Conservation (phyloP, 1,139 yeast species). For the Protomyces arabidopsidicola region DNA sequence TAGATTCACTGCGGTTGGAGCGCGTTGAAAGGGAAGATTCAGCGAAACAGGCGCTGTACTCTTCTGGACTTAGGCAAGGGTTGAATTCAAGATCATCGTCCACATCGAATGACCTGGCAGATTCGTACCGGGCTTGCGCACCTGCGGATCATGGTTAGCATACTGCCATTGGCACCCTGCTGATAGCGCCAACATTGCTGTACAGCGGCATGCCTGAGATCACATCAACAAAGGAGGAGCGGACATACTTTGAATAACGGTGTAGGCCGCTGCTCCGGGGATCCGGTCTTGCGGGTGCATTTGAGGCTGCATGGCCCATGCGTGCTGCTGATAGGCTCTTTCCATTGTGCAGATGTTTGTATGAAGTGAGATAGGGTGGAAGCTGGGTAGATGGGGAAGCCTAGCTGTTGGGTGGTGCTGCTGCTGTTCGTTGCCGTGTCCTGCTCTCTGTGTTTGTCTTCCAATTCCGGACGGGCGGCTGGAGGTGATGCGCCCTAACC, state of each 20-base stretch:
- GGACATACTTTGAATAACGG: not conserved
- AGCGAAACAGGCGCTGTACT: constrained; percentile 30
- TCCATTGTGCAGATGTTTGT: not conserved
- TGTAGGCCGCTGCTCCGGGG: not conserved
- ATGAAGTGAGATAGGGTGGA: not conserved
- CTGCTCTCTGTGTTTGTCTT: not conserved
- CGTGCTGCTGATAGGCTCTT: not conserved
- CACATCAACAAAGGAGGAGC: not conserved
- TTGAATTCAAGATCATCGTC: constrained; percentile 72
- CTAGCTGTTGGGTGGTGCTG: not conserved
- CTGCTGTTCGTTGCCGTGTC: not conserved
- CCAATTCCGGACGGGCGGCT: not conserved
- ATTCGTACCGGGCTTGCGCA: constrained; percentile 39
- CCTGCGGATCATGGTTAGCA: not conserved
- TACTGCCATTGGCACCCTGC: not conserved
- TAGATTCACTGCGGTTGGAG: constrained; percentile 18
- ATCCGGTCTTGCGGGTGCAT: not conserved
- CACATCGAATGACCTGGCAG: constrained; percentile 62
- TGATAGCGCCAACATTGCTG: not conserved
- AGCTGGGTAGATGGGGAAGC: not conserved
- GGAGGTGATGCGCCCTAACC: too few relatives aligned
- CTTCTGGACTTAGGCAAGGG: constrained; percentile 45
- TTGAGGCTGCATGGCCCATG: not conserved
- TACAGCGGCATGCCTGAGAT: too few relatives aligned
- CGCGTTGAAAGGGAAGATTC: constrained; percentile 21